These are phyloP conservation scores for Xylaria flabelliformis DNA, from an alignment of 495 filamentous ascomycete genomes.

Conservation along the genomic window DNA sequence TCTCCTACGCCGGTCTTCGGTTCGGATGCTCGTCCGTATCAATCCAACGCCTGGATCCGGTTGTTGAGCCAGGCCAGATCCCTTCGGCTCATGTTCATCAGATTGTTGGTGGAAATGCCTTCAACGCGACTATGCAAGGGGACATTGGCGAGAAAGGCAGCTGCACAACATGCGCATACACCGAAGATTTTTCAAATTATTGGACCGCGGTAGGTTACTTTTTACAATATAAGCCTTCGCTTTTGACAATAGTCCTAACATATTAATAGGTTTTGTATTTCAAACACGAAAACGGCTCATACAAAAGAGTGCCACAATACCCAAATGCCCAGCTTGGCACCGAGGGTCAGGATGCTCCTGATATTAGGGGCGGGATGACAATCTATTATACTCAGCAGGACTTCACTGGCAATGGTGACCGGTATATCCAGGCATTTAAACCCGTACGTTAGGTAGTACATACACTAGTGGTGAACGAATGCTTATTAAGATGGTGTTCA, in stretches of 20 bases:
- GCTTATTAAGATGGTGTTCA: conserved; percentile 31
- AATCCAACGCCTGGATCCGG: conserved; percentile 54
- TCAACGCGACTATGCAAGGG: conserved; percentile 55
- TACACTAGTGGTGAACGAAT: neutral
- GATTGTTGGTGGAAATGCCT: conserved; percentile 57
- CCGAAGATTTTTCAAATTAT: conserved; percentile 57
- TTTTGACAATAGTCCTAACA: neutral
- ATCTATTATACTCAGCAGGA: conserved; percentile 60
- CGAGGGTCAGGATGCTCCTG: conserved; percentile 37
- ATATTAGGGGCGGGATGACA: conserved; percentile 59
- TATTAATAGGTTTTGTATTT: conserved; percentile 47
- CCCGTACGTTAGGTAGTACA: conserved; percentile 40
- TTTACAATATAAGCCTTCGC: too few relatives aligned
- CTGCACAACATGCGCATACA: conserved; percentile 54
- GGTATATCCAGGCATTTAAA: conserved; percentile 55
- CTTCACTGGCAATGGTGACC: conserved; percentile 46
- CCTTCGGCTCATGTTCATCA: conserved; percentile 57
- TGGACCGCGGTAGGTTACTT: conserved; percentile 46
- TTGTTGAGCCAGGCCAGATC: conserved; percentile 52
- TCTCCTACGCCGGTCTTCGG: conserved; percentile 49
- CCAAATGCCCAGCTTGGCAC: conserved; percentile 48
- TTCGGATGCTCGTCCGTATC: conserved; percentile 56
- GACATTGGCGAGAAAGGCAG: conserved; percentile 51
- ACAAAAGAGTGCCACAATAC: conserved; percentile 55
- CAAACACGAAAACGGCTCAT: conserved; percentile 57